Percentiles rank a stretch among this genome's conserved stretches.
Evolutionary conservation across 1,284 basidiomycete species (phyloP).

Genomic region (Pseudozyma tsukubaensis): DNA sequence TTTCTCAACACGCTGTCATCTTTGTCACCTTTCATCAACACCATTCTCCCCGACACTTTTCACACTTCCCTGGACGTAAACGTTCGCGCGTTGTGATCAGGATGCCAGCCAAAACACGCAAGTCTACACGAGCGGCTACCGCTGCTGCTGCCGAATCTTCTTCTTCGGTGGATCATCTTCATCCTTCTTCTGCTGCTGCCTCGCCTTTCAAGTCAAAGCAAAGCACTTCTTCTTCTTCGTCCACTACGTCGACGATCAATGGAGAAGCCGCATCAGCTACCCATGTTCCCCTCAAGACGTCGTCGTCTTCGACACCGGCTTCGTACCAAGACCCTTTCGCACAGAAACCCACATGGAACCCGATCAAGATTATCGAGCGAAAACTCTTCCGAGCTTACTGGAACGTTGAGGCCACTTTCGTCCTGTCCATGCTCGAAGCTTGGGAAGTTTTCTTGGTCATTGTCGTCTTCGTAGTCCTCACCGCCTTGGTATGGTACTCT

Average conservation of each 20-base stretch:
- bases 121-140: slow-evolving; percentile 11
- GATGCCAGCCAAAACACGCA: slow-evolving; percentile 33
- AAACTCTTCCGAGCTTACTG: slow-evolving; percentile 42
- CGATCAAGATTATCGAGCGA: slow-evolving; percentile 46
- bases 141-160: no score
- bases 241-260: slow-evolving; percentile 17
- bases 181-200: slow-evolving; percentile 25
- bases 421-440: slow-evolving; percentile 48
- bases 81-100: not conserved
- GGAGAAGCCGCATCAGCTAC: slow-evolving; percentile 10
- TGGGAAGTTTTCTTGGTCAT: slow-evolving; percentile 52
- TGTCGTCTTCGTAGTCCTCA: slow-evolving; percentile 25
- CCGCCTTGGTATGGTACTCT: slow-evolving; percentile 41
- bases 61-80: not conserved
- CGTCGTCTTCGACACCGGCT: no score
- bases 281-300: slow-evolving; percentile 16
- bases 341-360: slow-evolving; percentile 36
- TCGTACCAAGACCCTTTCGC: slow-evolving; percentile 1
- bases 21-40: not conserved
- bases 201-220: slow-evolving; percentile 6
- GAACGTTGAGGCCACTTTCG: slow-evolving; percentile 43
- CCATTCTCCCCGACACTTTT: not conserved
- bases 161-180: slow-evolving; percentile 15
- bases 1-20: not conserved
- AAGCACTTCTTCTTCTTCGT: slow-evolving; percentile 19